Percentiles rank a stretch among this genome's conserved stretches.
These are phyloP conservation scores for Melanomma pulvis-pyrius DNA, from an alignment of 495 filamentous ascomycete genomes.

Conservation along the genomic window DNA sequence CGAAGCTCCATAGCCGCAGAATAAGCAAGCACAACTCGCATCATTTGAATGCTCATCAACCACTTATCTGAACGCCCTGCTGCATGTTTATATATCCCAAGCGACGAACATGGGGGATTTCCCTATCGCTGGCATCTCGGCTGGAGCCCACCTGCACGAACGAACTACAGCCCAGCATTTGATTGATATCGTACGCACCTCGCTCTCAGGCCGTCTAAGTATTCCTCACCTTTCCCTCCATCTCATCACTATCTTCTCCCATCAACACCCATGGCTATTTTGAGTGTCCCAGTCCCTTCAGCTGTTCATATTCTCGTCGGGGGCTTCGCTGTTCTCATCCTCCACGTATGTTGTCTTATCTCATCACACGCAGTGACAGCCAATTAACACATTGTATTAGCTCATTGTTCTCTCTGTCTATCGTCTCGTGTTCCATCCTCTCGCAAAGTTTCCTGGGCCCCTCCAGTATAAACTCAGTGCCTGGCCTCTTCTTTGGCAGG, in stretches of 20 bases:
- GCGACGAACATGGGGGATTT: background rate
- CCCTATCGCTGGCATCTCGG: background rate
- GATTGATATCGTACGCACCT: background rate
- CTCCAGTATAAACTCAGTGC: constrained; percentile 31
- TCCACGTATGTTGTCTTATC: background rate
- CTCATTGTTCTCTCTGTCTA: constrained; percentile 25
- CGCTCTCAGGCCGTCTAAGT: too few species aligned
- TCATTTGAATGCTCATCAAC: background rate
- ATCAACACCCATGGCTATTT: background rate
- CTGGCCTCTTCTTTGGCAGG: constrained; percentile 34
- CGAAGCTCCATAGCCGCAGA: background rate
- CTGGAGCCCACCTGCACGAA: background rate
- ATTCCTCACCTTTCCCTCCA: background rate
- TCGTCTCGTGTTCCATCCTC: constrained; percentile 31
- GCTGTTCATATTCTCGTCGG: background rate
- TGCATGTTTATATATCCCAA: background rate
- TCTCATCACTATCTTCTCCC: background rate
- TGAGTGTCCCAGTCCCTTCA: background rate
- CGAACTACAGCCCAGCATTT: background rate
- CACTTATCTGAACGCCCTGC: background rate
- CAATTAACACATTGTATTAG: background rate
- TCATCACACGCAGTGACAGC: background rate
- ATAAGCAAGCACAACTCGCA: background rate
- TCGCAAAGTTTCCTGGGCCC: constrained; percentile 37
- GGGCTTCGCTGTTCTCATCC: background rate